A percentile compares a stretch with the other conserved stretches of the same genome.
Conservation (phyloP, 2,329 filamentous ascomycete species). For the Penicillium decumbens region DNA sequence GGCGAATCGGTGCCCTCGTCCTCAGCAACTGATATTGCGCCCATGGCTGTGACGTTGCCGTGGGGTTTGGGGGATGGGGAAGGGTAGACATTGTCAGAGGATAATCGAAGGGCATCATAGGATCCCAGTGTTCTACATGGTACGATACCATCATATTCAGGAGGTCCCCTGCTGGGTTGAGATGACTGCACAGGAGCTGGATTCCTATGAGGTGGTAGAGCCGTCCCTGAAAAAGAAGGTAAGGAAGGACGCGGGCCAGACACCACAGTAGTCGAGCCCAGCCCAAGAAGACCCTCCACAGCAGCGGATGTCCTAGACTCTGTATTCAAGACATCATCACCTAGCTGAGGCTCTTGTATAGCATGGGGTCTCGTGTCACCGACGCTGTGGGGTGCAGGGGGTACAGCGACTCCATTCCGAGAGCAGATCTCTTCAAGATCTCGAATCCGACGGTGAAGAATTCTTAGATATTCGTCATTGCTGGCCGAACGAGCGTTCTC, state of each 20-base stretch:
- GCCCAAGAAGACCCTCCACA: conserved; percentile 18
- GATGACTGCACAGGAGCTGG: not conserved
- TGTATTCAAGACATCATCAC: conserved; percentile 2
- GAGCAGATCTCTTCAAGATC: conserved; percentile 26
- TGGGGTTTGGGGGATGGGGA: conserved; percentile 16
- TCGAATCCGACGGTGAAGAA: conserved; percentile 26
- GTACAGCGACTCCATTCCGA: conserved; percentile 19
- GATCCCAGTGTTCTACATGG: not conserved
- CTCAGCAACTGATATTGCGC: conserved; percentile 35
- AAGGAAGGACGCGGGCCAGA: conserved; percentile 1
- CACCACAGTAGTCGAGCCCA: conserved; percentile 7
- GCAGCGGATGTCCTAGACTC: conserved; percentile 19
- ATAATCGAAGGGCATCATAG: not conserved
- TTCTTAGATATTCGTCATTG: conserved; percentile 32
- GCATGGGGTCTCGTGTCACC: not conserved
- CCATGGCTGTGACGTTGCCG: conserved; percentile 39
- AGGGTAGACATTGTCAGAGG: conserved; percentile 5
- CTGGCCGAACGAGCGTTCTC: conserved; percentile 37
- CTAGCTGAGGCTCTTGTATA: not conserved
- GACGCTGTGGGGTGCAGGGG: conserved; percentile 5
- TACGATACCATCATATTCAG: not conserved
- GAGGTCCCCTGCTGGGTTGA: not conserved
- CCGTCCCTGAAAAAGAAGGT: not conserved
- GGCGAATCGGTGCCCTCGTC: conserved; percentile 18
- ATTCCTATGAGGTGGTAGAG: not conserved